A percentile compares a stretch with the other conserved stretches of the same genome.
Evolutionary conservation across 2,329 filamentous ascomycete genomes (phyloP).

Genomic region (Fusarium ambrosium): DNA sequence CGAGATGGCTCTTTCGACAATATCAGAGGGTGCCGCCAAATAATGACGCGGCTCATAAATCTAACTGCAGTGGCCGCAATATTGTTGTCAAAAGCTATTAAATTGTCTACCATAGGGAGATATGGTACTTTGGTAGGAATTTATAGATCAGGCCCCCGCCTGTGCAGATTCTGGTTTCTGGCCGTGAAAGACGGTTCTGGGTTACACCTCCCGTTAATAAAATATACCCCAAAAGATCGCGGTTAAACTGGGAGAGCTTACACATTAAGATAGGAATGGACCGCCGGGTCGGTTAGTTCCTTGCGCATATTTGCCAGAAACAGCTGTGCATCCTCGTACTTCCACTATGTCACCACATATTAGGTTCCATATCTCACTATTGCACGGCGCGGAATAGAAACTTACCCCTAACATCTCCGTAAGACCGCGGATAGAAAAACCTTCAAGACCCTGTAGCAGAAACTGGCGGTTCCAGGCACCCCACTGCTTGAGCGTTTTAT

Average conservation of each 20-base stretch:
- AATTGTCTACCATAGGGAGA: not conserved
- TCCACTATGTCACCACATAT: slow-evolving; percentile 8
- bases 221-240: not conserved
- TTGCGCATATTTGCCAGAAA: slow-evolving; percentile 32
- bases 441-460: slow-evolving; percentile 42
- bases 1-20: not conserved
- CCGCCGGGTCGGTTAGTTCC: slow-evolving; percentile 23
- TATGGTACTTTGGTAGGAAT: not conserved
- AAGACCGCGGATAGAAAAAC: slow-evolving; percentile 41
- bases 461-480: slow-evolving; percentile 44
- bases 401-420: slow-evolving; percentile 39
- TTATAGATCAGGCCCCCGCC: not conserved
- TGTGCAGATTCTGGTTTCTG: slow-evolving; percentile 11
- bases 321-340: slow-evolving; percentile 35
- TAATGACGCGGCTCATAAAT: not conserved
- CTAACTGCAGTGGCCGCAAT: not conserved
- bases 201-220: not conserved
- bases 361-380: not conserved
- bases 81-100: not conserved
- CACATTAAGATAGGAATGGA: slow-evolving; percentile 34
- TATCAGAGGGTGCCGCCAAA: not conserved
- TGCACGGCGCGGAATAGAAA: fast-evolving
- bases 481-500: slow-evolving; percentile 46
- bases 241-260: not conserved
- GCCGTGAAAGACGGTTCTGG: slow-evolving; percentile 17